phyloP scores from a whole-genome alignment of 148 eudicot genomes.

The Euryodendron excelsum region DNA sequence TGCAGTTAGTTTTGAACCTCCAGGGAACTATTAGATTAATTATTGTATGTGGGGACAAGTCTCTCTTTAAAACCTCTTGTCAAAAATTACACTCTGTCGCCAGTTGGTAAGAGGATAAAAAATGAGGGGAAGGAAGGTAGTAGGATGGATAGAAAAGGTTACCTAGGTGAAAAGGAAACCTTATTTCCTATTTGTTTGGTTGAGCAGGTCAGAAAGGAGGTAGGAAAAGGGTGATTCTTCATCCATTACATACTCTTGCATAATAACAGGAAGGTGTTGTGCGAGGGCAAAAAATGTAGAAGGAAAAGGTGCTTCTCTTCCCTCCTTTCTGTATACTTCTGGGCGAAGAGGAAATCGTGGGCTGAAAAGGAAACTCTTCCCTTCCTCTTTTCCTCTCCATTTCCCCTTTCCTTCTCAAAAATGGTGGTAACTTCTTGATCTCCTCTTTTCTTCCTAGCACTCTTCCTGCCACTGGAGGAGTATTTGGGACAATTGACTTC shows the following conservation, averaged over 20 bases:
- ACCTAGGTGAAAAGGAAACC: background rate
- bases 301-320: background rate
- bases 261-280: background rate
- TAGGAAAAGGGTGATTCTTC: background rate
- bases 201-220: background rate
- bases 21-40: background rate
- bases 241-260: conserved; percentile 2
- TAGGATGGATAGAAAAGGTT: background rate
- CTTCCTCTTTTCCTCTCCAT: background rate
- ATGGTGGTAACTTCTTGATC: background rate
- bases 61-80: background rate
- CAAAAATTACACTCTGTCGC: background rate
- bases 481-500: background rate
- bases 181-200: conserved; percentile 1
- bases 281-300: background rate
- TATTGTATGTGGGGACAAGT: background rate
- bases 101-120: background rate
- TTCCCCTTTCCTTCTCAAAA: background rate
- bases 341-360: background rate
- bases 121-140: background rate
- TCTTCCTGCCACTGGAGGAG: background rate
- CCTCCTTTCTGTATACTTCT: background rate
- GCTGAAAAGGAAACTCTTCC: background rate
- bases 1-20: background rate
- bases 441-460: background rate